Evolutionary conservation across 371 early-diverging fungal species (phyloP), one percentile per base, ranked within the genome.

Genomic region (Syncephalis plumigaleata): DNA sequence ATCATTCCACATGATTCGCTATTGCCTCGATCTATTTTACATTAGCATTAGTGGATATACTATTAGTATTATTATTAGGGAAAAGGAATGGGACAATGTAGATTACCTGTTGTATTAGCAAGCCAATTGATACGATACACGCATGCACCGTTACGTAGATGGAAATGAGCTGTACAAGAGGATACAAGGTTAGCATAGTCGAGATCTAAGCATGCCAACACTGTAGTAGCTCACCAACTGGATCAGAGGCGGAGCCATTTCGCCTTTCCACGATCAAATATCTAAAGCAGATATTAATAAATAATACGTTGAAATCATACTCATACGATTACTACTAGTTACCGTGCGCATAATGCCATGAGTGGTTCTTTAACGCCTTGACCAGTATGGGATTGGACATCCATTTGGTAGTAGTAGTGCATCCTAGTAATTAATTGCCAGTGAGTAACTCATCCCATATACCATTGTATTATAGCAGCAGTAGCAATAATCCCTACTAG

Each of bases 71-170:
- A 26, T 11, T 20, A 42, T 8, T 23, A 36, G 36, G 0, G 11
- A 21, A 36, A 16, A 24, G n/a, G 26, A 24, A 45, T 16, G 22
- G 23, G 36, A 45, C 48, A 5, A 9, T 24, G 27, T 42, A 2
- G 37, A 23, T 45, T 55, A 54, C 65, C 58, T 39, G 81, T 84
- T 0, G 66, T 63, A 55, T 89, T 84, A 13, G 76, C 90, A 44
- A 75, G 64, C 86, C 87, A 90, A 57, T 88, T 84, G 45, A 90
- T 49, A 3, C 77, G 75, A 51, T 84, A 75, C 4, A 84, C 72
- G 48, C 79, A 77, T 0, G 90, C 89, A 7, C 91, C 91, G 56
- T 91, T 91, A 22, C 87, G 75, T 40, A 89, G 57, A 52, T 91
- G 91, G 52, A 91, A 91, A 58, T 88, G 86, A 20, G 84, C 80